These are phyloP conservation scores for Scenedesmus sp. DNA, from an alignment of 163 green algal species.

Conservation along the genomic window DNA sequence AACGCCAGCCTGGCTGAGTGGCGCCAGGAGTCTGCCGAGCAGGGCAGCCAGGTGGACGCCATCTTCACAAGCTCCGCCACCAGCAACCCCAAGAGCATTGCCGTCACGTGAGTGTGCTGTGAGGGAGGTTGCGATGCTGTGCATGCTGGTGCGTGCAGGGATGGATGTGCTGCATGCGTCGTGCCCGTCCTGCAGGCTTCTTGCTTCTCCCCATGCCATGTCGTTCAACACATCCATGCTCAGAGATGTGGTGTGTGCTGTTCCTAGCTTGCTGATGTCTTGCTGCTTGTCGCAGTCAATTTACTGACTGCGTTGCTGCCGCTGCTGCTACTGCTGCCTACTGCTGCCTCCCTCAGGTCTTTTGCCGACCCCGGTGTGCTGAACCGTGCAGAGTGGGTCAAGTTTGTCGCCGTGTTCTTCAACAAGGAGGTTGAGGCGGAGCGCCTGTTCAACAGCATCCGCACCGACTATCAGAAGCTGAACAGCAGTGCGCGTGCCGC, in stretches of 20 bases:
- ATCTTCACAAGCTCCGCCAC: background rate
- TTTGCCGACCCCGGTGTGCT: constrained; percentile 73
- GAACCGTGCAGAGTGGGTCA: constrained; percentile 93
- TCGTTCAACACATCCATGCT: no score
- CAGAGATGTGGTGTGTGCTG: no score
- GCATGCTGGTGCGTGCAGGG: background rate
- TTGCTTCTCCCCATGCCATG: no score
- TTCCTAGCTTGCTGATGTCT: background rate
- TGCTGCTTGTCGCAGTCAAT: no score
- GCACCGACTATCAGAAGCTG: constrained; percentile 59
- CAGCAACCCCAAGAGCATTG: constrained; percentile 43
- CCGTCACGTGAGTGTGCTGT: constrained; percentile 54
- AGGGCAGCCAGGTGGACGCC: constrained; percentile 44
- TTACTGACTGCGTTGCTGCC: no score
- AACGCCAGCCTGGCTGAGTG: background rate
- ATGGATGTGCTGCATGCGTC: background rate
- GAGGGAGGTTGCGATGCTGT: background rate
- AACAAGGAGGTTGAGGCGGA: constrained; percentile 86
- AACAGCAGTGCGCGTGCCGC: background rate
- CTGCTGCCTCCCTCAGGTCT: constrained; percentile 49
- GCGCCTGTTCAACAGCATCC: constrained; percentile 71
- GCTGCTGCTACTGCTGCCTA: background rate
- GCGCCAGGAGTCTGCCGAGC: background rate
- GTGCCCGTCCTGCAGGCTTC: background rate
- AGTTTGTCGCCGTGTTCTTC: constrained; percentile 93